Evolutionary conservation across 2,329 filamentous ascomycete species (phyloP), one percentile per base, ranked within the genome.

Genomic region (Aspergillus sp.): DNA sequence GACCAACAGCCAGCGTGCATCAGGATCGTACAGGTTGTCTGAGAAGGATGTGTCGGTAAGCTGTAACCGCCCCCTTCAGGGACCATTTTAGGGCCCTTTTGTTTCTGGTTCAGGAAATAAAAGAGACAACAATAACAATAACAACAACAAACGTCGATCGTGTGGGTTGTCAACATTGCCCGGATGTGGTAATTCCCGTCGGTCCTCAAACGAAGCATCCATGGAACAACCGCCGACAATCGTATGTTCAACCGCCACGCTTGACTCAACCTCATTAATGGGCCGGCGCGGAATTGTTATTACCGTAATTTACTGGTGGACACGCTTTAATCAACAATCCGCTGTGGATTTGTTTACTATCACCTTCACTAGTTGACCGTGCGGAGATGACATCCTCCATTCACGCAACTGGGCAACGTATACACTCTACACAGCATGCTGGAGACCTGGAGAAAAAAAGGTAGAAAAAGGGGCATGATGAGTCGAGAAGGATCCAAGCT

Each of bases 241-340:
- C 47, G 30, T 50, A 50, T 27, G 47, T 50, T 50, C 47, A n/a
- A 27, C 17, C 47, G n/a, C 19, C 19, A 21, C 41, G 41, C 41
- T 44, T 44, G 41, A 50, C 47, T 50, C 47, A 30, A 50, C 47
- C 47, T 50, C 47, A 50, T 27, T 30, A 30, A 50, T 50, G 47
- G 47, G 15, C 13, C 47, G 47, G 25, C 8, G 47, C 5, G 27
- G 25, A 30, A 50, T 50, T 32, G 25, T 15, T 27, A 17, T 30
- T 50, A 50, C 47, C 47, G 47, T 50, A 50, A 50, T 32, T 50
- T 50, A 50, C 47, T n/a, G 47, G 44, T 50, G 47, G 47, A 30
- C 25, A 30, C 47, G 15, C 41, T 50, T 36, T 50, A 50, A 50
- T 50, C 47, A 50, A 50, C 47, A 50, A 50, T 50, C 47, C 47